These are phyloP conservation scores for Cornus controversa DNA, from an alignment of 148 eudicot genomes.

Conservation along the genomic window DNA sequence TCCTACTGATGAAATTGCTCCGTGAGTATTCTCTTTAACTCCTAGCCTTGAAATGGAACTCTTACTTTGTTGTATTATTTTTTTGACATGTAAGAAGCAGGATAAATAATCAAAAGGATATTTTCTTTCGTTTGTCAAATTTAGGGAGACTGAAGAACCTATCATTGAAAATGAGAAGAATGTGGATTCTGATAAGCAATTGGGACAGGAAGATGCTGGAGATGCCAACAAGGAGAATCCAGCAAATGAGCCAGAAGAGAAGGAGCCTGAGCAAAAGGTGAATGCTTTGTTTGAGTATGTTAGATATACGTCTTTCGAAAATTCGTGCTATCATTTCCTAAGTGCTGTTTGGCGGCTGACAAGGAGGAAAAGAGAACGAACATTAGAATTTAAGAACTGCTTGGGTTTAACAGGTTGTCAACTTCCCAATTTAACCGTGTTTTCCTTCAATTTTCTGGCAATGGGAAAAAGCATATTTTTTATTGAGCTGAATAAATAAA, in stretches of 20 bases:
- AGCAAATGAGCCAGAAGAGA: slow-evolving; percentile 61
- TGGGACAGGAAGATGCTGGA: slow-evolving; percentile 48
- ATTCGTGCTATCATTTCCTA: neutral
- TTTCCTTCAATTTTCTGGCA: neutral
- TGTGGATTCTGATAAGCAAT: slow-evolving; percentile 47
- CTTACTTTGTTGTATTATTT: neutral
- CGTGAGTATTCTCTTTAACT: slow-evolving; percentile 33
- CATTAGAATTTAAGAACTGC: neutral
- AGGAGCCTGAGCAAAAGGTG: slow-evolving; percentile 87
- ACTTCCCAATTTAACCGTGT: neutral
- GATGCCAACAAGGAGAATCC: slow-evolving; percentile 62
- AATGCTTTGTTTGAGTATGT: neutral
- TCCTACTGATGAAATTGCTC: slow-evolving; percentile 54
- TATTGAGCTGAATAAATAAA: neutral
- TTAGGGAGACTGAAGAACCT: slow-evolving; percentile 59
- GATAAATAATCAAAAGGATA: neutral
- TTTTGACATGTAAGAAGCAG: neutral
- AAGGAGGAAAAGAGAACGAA: neutral
- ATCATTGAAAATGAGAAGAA: slow-evolving; percentile 53
- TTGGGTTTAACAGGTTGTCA: neutral
- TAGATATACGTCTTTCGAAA: neutral
- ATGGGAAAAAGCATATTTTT: neutral
- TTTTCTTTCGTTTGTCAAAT: neutral
- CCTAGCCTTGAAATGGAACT: neutral
- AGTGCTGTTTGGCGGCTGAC: neutral